A percentile compares a stretch with the other conserved stretches of the same genome.
phyloP scores from a whole-genome alignment of 371 early-diverging fungal genomes.

The Gilbertella persicaria region DNA sequence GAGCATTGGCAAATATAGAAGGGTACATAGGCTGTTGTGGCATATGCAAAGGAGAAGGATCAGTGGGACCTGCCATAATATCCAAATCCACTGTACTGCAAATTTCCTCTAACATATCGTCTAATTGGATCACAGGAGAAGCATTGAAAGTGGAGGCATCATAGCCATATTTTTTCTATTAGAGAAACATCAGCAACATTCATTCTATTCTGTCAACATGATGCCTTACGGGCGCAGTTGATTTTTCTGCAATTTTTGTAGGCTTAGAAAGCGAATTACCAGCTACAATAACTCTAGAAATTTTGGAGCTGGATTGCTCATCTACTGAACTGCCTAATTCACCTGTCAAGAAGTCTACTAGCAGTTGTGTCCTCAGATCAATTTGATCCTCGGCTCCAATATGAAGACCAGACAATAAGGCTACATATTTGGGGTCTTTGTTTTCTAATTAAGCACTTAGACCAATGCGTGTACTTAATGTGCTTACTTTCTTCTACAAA shows the following conservation, averaged over 20 bases:
- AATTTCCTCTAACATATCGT: conserved; percentile 61
- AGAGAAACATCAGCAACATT: not conserved
- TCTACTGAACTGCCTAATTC: conserved; percentile 64
- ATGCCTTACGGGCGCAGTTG: conserved; percentile 31
- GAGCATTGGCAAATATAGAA: conserved; percentile 64
- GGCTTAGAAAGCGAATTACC: conserved; percentile 69
- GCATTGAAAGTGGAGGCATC: conserved; percentile 50
- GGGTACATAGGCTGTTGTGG: conserved; percentile 88
- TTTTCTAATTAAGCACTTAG: conserved; percentile 9
- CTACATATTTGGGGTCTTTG: conserved; percentile 64
- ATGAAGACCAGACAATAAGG: conserved; percentile 80
- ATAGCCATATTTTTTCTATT: conserved; percentile 59
- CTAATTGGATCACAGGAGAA: conserved; percentile 50
- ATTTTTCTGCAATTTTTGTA: conserved; percentile 26
- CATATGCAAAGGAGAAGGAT: conserved; percentile 75
- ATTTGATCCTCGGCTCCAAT: conserved; percentile 53
- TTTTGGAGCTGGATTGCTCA: conserved; percentile 39
- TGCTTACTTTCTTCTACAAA: conserved; percentile 2
- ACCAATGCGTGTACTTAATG: too few relatives aligned
- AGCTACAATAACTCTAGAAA: conserved; percentile 71
- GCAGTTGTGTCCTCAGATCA: conserved; percentile 64
- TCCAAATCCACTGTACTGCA: conserved; percentile 67
- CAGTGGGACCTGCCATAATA: conserved; percentile 84
- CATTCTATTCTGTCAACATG: not conserved
- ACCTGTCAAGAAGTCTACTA: conserved; percentile 81